These are phyloP conservation scores for Secale cereale DNA, from an alignment of 176 grass and related monocot genomes.

Conservation along the genomic window DNA sequence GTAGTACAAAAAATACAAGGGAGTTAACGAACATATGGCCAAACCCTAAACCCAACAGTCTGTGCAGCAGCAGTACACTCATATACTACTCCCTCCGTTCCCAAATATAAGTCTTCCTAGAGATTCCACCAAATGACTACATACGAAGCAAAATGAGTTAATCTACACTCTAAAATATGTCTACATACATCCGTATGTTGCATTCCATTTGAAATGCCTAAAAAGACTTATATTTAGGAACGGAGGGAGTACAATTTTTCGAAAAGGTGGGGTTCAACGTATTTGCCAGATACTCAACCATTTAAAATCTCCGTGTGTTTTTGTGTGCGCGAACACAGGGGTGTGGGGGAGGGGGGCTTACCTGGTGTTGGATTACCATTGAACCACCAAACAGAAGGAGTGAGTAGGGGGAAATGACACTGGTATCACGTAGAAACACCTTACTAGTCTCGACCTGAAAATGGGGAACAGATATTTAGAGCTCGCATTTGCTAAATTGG, in stretches of 20 bases:
- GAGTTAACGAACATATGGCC: background rate
- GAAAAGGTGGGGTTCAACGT: background rate
- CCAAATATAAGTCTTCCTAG: too few species aligned
- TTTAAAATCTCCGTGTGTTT: background rate
- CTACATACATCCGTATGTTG: too few species aligned
- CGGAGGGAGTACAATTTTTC: too few species aligned
- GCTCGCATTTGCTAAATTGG: background rate
- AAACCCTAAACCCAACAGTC: too few species aligned
- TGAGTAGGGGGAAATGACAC: conserved; percentile 80
- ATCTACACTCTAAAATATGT: too few species aligned
- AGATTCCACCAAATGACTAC: too few species aligned
- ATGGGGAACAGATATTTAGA: conserved; percentile 34
- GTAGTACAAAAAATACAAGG: background rate
- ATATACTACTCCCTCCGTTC: too few species aligned
- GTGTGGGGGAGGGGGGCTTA: background rate
- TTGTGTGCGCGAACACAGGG: background rate
- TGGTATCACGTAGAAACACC: conserved; percentile 83
- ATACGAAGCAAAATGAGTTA: too few species aligned
- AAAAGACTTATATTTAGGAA: too few species aligned
- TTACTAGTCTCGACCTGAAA: conserved; percentile 89
- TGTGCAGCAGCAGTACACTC: too few species aligned
- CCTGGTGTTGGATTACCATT: conserved; percentile 95
- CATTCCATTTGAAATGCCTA: too few species aligned
- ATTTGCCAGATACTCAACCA: background rate
- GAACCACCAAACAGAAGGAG: conserved; percentile 88